A percentile compares a stretch with the other conserved stretches of the same genome.
These are phyloP conservation scores for Vigna nakashimae DNA, from an alignment of 306 rosid species.

Conservation along the genomic window DNA sequence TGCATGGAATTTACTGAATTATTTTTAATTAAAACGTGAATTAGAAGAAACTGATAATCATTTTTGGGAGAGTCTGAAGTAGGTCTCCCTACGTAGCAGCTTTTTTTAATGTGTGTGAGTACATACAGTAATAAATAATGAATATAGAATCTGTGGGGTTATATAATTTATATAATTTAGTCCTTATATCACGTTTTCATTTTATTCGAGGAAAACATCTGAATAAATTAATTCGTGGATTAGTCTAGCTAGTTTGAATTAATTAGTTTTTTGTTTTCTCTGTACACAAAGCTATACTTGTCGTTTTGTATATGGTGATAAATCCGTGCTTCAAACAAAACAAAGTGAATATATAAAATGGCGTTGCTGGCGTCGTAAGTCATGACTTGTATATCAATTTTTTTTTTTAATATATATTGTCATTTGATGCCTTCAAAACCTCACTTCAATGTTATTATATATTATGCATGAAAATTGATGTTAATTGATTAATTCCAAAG, in stretches of 20 bases:
- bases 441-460: not conserved
- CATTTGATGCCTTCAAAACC: constrained; percentile 6
- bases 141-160: constrained; percentile 10
- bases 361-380: not conserved
- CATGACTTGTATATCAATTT: not conserved
- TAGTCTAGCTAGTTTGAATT: not conserved
- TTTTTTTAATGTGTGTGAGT: not conserved
- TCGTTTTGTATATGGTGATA: constrained; percentile 6
- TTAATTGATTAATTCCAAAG: too few relatives aligned
- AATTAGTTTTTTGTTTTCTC: not conserved
- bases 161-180: not conserved
- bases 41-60: constrained; percentile 5
- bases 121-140: not conserved
- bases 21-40: not conserved
- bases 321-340: not conserved
- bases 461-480: not conserved
- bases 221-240: constrained; percentile 27
- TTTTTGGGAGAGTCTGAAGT: constrained; percentile 3
- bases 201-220: constrained; percentile 5
- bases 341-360: not conserved
- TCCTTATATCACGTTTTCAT: constrained; percentile 10
- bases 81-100: not conserved
- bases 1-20: not conserved
- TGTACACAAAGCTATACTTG: not conserved
- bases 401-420: not conserved